These are phyloP conservation scores for Candida hungchunana DNA, from an alignment of 805 yeast species.

Conservation along the genomic window DNA sequence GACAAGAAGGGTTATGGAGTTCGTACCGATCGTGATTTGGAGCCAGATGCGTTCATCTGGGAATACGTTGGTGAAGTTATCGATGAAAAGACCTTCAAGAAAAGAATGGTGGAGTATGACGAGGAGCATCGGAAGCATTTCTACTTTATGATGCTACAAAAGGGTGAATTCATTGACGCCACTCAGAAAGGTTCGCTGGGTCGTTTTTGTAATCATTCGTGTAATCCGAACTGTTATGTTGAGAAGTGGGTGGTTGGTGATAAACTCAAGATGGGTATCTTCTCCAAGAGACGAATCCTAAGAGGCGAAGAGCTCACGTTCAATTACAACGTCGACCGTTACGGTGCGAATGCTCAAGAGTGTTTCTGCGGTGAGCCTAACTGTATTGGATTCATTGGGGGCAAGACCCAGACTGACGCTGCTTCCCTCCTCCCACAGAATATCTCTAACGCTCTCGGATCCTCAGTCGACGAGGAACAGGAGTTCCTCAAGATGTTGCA, in stretches of 20 bases:
- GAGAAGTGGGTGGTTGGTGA: constrained; percentile 97
- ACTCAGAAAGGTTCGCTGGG: constrained; percentile 85
- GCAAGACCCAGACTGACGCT: constrained; percentile 93
- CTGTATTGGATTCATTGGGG: constrained; percentile 92
- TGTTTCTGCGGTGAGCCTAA: constrained; percentile 93
- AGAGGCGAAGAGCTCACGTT: constrained; percentile 85
- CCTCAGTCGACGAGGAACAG: constrained; percentile 61
- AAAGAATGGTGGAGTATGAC: constrained; percentile 73
- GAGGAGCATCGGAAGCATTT: constrained; percentile 68
- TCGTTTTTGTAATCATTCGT: constrained; percentile 91
- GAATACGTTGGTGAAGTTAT: constrained; percentile 95
- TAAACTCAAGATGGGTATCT: constrained; percentile 89
- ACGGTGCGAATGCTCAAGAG: constrained; percentile 91
- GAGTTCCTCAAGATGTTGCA: constrained; percentile 65
- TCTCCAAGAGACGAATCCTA: constrained; percentile 68
- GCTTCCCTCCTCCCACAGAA: constrained; percentile 79
- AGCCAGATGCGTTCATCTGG: constrained; percentile 68
- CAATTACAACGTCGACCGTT: constrained; percentile 87
- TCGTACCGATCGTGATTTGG: constrained; percentile 57
- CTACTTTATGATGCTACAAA: constrained; percentile 93
- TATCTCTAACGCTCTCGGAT: constrained; percentile 82
- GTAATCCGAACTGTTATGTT: constrained; percentile 91
- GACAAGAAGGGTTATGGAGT: constrained; percentile 88
- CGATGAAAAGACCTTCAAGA: constrained; percentile 70
- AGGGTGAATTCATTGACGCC: constrained; percentile 92